phyloP scores from a whole-genome alignment of 148 eudicot species.

The Selenicereus undatus region DNA sequence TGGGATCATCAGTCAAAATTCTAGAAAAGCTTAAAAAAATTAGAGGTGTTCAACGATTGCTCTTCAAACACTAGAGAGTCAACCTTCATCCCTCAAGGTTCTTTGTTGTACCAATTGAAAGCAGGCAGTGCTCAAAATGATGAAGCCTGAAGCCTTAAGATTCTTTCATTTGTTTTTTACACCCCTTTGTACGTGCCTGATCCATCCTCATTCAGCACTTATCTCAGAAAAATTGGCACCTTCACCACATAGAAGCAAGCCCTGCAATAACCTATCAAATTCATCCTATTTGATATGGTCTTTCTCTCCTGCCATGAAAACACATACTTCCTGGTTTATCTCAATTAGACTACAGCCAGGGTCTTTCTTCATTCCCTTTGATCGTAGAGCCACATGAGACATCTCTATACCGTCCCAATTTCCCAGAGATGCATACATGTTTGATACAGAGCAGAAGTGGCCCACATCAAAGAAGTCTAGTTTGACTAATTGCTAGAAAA shows the following conservation, averaged over 20 bases:
- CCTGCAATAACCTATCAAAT: neutral
- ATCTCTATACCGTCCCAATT: conserved; percentile 34
- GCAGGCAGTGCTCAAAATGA: neutral
- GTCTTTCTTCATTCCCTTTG: conserved; percentile 41
- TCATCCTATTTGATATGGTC: neutral
- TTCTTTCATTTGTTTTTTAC: neutral
- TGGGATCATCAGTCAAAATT: neutral
- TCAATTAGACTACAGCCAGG: conserved; percentile 47
- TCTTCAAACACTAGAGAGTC: neutral
- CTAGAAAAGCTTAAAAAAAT: neutral
- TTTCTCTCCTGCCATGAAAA: neutral
- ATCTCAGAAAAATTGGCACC: neutral
- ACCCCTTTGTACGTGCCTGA: neutral
- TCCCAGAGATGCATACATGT: conserved; percentile 48
- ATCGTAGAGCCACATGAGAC: conserved; percentile 24
- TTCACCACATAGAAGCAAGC: neutral
- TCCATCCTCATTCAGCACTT: neutral
- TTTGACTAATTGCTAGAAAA: conserved; percentile 32
- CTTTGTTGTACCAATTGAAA: neutral
- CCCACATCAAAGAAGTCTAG: conserved; percentile 43
- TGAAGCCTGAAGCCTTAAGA: neutral
- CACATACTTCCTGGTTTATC: conserved; percentile 11
- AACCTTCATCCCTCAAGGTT: neutral
- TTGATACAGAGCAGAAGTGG: conserved; percentile 39
- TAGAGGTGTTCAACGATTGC: neutral